Conservation (phyloP, 2,329 filamentous ascomycete genomes). For the Emmonsia crescens region DNA sequence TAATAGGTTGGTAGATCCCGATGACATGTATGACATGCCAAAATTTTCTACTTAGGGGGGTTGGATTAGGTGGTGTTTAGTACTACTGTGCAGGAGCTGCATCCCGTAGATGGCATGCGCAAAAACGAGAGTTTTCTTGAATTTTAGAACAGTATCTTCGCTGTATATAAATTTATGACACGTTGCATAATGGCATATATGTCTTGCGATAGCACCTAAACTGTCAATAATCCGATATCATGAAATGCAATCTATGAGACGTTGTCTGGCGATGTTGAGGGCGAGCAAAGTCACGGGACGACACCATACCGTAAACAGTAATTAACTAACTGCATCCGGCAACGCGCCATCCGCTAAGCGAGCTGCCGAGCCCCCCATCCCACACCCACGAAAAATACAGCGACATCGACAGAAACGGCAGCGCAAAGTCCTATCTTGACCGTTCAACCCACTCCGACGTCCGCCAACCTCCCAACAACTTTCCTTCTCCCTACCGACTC, state of each 20-base stretch:
- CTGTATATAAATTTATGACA: background rate
- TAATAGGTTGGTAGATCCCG: constrained; percentile 34
- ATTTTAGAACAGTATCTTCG: background rate
- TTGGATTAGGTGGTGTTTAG: background rate
- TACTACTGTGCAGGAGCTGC: background rate
- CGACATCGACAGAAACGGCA: background rate
- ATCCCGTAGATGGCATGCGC: background rate
- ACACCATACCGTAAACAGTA: background rate
- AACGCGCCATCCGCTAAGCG: constrained; percentile 4
- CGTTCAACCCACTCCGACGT: constrained; percentile 5
- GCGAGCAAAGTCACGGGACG: constrained; percentile 3
- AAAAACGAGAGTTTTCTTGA: background rate
- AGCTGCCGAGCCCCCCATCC: constrained; percentile 2
- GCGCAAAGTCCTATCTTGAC: constrained; percentile 4
- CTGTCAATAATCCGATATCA: background rate
- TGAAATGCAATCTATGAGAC: background rate
- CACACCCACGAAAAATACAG: constrained; percentile 9
- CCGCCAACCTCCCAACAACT: constrained; percentile 7
- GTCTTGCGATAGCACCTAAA: background rate
- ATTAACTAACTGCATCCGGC: background rate
- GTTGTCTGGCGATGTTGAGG: background rate
- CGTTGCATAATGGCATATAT: background rate
- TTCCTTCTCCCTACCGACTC: constrained; percentile 8
- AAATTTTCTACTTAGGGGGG: constrained; percentile 22
- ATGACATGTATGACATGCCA: constrained; percentile 42